These are phyloP conservation scores for Drosera capensis DNA, from an alignment of 148 eudicot genomes.

Conservation along the genomic window DNA sequence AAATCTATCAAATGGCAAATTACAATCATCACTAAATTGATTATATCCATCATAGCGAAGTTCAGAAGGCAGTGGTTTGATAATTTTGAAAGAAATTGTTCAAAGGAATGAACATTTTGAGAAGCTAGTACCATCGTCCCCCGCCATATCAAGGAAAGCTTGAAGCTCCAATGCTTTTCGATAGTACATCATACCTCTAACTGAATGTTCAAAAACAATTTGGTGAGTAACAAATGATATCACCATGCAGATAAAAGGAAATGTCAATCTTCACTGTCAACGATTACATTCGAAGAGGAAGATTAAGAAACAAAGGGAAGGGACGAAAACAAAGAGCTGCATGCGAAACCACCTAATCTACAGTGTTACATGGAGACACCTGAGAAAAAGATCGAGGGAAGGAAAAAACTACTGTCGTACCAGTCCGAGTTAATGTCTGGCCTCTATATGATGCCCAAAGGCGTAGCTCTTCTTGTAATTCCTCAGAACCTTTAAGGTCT, in stretches of 20 bases:
- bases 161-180: conserved; percentile 95
- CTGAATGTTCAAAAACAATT: conserved; percentile 27
- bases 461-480: conserved; percentile 63
- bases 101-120: no score
- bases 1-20: conserved; percentile 28
- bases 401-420: conserved; percentile 17
- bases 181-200: conserved; percentile 98
- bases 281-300: conserved; percentile 1
- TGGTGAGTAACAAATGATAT: conserved; percentile 1
- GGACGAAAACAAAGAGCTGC: neutral
- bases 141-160: conserved; percentile 98
- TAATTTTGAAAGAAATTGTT: no score
- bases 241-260: neutral
- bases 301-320: neutral
- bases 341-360: no score
- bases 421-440: conserved; percentile 87
- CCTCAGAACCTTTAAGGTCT: conserved; percentile 43
- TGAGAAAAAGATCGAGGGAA: neutral
- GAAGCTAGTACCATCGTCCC: conserved; percentile 48
- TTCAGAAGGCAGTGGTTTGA: no score
- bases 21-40: no score
- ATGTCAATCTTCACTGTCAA: neutral
- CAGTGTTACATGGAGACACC: no score
- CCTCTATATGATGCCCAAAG: conserved; percentile 99
- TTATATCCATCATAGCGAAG: no score